phyloP scores from a whole-genome alignment of 1,139 yeast species.

The Taiozyma sp. region DNA sequence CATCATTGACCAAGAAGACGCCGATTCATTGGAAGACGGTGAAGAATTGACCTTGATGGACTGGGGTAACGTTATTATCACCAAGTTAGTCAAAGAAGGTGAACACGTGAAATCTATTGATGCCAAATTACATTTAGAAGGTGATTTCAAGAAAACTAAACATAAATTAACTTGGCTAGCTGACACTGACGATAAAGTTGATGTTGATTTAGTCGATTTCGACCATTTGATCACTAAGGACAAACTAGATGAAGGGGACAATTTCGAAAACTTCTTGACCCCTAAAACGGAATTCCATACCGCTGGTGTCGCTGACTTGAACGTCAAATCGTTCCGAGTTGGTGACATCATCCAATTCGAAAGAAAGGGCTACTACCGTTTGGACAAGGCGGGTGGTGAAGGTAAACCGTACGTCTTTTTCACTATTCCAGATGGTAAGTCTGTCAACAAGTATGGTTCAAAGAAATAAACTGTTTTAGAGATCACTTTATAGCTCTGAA shows the following conservation, averaged over 20 bases:
- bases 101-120: constrained; percentile 57
- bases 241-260: constrained; percentile 91
- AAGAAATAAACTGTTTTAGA: constrained; percentile 29
- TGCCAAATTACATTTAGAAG: constrained; percentile 86
- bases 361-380: constrained; percentile 93
- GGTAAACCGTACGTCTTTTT: constrained; percentile 74
- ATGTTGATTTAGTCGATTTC: constrained; percentile 82
- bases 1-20: constrained; percentile 88
- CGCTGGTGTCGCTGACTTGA: constrained; percentile 75
- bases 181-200: constrained; percentile 63
- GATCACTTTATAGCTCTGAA: not conserved
- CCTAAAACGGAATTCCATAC: constrained; percentile 84
- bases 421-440: constrained; percentile 96
- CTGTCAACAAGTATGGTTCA: constrained; percentile 80
- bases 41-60: constrained; percentile 98
- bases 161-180: constrained; percentile 97
- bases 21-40: constrained; percentile 59
- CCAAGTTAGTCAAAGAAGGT: constrained; percentile 62
- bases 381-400: constrained; percentile 58
- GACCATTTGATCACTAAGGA: constrained; percentile 96
- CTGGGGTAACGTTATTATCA: constrained; percentile 94
- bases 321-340: constrained; percentile 67
- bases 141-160: constrained; percentile 96
- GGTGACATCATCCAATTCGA: constrained; percentile 94
- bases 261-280: constrained; percentile 89